These are phyloP conservation scores for Thraustochytrium striatum DNA, from an alignment of 352 stramenopile species.

Conservation along the genomic window DNA sequence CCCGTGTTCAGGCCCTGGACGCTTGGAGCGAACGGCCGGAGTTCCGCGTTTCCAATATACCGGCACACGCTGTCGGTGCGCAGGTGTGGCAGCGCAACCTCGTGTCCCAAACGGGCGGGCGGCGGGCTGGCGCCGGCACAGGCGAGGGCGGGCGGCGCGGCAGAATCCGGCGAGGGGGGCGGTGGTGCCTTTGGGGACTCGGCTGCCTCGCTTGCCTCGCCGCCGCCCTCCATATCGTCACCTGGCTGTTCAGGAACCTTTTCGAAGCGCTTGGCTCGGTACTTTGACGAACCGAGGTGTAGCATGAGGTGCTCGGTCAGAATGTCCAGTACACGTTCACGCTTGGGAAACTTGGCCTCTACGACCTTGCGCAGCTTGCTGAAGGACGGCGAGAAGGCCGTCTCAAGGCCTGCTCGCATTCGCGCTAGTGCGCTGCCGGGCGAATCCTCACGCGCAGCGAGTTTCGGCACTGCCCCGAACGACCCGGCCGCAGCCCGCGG, in stretches of 20 bases:
- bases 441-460: no score
- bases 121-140: no score
- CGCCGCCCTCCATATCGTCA: not conserved
- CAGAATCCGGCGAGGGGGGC: no score
- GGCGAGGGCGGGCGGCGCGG: no score
- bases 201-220: no score
- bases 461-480: no score
- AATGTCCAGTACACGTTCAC: not conserved
- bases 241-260: not conserved
- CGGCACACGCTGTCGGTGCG: not conserved
- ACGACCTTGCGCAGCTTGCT: constrained; percentile 2
- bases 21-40: not conserved
- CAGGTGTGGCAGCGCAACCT: not conserved
- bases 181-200: not conserved
- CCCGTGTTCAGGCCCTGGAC: not conserved
- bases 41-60: not conserved
- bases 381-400: constrained; percentile 25
- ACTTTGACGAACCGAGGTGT: constrained; percentile 5
- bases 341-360: constrained; percentile 2
- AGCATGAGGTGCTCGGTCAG: not conserved
- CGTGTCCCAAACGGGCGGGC: no score
- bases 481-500: no score
- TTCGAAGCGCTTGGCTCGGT: constrained; percentile 23
- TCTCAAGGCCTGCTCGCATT: no score
- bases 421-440: no score